Evolutionary conservation across 306 rosid genomes (phyloP).

Genomic region (Ziziphus jujuba): DNA sequence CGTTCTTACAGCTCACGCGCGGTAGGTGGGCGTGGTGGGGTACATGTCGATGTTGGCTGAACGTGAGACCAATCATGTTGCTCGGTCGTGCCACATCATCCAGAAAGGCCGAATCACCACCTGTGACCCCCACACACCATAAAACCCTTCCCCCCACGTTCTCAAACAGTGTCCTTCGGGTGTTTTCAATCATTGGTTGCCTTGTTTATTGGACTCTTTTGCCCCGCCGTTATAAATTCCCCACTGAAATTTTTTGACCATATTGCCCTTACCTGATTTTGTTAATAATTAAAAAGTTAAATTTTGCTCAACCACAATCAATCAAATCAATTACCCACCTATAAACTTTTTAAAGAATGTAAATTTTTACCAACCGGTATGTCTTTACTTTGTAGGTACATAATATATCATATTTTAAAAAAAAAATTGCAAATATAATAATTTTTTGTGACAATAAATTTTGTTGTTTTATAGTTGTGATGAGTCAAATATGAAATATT

Average conservation of each 20-base stretch:
- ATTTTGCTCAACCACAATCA: not conserved
- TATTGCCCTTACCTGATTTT: slow-evolving; percentile 4
- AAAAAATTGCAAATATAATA: no score
- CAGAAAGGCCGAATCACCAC: slow-evolving; percentile 3
- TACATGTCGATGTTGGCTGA: slow-evolving; percentile 40
- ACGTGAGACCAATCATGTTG: slow-evolving; percentile 69
- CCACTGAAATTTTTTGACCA: not conserved
- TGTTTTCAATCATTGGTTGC: slow-evolving; percentile 47
- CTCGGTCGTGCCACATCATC: slow-evolving; percentile 53
- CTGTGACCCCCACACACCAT: slow-evolving; percentile 25
- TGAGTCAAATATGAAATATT: no score
- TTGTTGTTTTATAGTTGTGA: no score
- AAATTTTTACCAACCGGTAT: no score
- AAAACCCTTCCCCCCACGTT: slow-evolving; percentile 31
- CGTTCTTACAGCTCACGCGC: slow-evolving; percentile 70
- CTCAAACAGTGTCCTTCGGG: slow-evolving; percentile 36
- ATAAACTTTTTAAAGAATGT: no score
- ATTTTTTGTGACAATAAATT: no score
- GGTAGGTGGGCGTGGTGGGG: slow-evolving; percentile 51
- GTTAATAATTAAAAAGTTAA: not conserved
- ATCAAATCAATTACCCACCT: not conserved
- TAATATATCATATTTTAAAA: no score
- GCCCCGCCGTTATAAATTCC: slow-evolving; percentile 26
- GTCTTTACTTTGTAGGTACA: no score
- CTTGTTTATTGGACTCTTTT: slow-evolving; percentile 26